Conservation (phyloP, 306 rosid genomes). For the Quercus suber region DNA sequence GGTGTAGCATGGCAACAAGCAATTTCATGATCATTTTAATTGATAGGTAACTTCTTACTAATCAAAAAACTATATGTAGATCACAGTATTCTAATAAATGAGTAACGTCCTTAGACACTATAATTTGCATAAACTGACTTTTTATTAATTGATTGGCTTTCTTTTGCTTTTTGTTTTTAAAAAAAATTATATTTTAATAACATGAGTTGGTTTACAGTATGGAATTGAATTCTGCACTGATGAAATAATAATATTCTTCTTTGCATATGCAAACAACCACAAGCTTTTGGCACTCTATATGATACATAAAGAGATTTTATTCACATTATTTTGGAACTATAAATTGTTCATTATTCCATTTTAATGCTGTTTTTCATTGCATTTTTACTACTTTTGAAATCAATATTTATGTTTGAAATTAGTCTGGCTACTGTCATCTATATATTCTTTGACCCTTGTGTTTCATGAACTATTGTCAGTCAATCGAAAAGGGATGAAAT, state of each 20-base stretch:
- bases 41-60: neutral
- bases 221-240: neutral
- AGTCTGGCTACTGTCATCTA: neutral
- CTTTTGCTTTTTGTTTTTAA: too few relatives aligned
- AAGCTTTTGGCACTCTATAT: neutral
- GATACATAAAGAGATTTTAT: neutral
- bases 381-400: neutral
- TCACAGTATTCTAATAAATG: neutral
- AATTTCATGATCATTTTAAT: neutral
- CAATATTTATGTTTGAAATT: neutral
- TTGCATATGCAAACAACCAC: neutral
- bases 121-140: neutral
- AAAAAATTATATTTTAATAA: neutral
- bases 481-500: neutral
- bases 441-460: neutral
- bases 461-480: neutral
- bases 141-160: too few relatives aligned
- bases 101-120: neutral
- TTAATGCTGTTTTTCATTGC: neutral
- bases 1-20: too few relatives aligned
- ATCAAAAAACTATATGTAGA: neutral
- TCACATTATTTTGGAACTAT: too few relatives aligned
- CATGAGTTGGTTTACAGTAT: neutral
- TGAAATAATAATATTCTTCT: neutral
- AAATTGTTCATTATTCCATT: neutral